Base-by-base conservation (phyloP, 495 filamentous ascomycete genomes). In the Aspergillus carlsbadensis region DNA sequence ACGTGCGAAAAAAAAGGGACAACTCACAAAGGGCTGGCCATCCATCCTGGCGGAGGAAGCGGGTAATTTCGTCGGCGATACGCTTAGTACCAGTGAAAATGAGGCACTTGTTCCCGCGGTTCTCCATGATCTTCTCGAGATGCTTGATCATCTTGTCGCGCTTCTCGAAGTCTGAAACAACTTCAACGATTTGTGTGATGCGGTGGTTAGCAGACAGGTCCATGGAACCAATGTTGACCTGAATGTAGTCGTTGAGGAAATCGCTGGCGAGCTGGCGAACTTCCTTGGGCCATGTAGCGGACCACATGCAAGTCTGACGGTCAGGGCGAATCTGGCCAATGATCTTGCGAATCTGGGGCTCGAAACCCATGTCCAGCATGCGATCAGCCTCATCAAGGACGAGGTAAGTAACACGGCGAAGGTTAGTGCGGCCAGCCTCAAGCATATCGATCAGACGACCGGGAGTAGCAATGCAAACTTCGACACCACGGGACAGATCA, bases 351-450 rank as follows among this genome's bases (percentile, higher is more conserved):
- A 98, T 97, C 74, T 98, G 94, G 64, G 94, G 94, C 80, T 98
- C 94, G 82, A 98, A 98, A 87, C 94, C 94, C 94, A 98, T 98
- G 78, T 98, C 94, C 78, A 98, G 80, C 94, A 98, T 98, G 74
- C 95, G 95, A 81, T 98, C 94, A 70, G 94, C 94, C 82, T 98
- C 94, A 65, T 98, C 94, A 35, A 98, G 87, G 58, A 98, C 91
- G 33, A 98, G 84, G 70, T 97, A 98, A 20, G 94, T 98, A 53
- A 98, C 92, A 74, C 94, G 94, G 54, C 94, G 91, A 57, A 98
- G 88, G 78, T 98, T 98, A 61, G 94, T 98, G 74, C 95, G 96
- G 64, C 91, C 92, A 62, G 90, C 88, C 72, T 98, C 94, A 34
- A 98, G 79, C 94, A 98, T 98, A 65, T 98, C 94, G 61, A 98